Percentiles rank a stretch among this genome's conserved stretches.
Conservation (phyloP, 1,139 yeast species). For the Eremothecium cymbalariae region DNA sequence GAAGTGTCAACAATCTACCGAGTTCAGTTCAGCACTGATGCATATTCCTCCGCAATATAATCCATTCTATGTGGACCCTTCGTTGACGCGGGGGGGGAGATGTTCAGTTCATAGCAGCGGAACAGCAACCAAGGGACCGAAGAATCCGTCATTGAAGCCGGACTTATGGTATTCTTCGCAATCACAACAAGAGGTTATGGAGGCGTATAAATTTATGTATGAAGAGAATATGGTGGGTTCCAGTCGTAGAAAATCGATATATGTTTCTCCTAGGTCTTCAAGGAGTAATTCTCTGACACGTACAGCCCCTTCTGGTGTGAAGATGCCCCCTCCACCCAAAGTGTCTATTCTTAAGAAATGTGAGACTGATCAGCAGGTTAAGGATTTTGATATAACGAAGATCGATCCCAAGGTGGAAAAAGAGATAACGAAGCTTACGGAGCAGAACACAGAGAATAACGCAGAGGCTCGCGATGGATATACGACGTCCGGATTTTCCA, state of each 20-base stretch:
- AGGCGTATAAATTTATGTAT: neutral
- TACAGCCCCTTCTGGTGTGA: constrained; percentile 10
- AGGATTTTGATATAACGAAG: constrained; percentile 22
- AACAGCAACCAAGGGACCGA: too few species aligned
- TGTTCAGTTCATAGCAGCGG: too few species aligned
- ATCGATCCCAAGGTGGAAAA: constrained; percentile 18
- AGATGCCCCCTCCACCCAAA: constrained; percentile 34
- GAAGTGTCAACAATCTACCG: constrained; percentile 15
- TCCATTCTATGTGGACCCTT: constrained; percentile 15
- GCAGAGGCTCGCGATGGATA: constrained; percentile 27
- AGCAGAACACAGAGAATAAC: constrained; percentile 26
- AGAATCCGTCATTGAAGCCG: neutral
- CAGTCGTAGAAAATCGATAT: constrained; percentile 3
- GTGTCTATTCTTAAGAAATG: constrained; percentile 26
- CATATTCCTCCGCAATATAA: constrained; percentile 30
- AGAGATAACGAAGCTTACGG: constrained; percentile 18
- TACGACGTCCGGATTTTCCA: constrained; percentile 29
- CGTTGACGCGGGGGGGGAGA: too few species aligned
- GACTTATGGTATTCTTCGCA: constrained; percentile 3
- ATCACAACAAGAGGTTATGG: constrained; percentile 6
- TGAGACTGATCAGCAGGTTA: constrained; percentile 11
- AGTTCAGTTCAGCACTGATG: constrained; percentile 23
- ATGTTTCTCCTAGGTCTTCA: constrained; percentile 1
- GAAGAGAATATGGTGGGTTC: constrained; percentile 1
- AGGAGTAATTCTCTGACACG: constrained; percentile 8